Evolutionary conservation across 2,329 filamentous ascomycete genomes (phyloP), one percentile per base, ranked within the genome.

Genomic region (Xylaria sp.): DNA sequence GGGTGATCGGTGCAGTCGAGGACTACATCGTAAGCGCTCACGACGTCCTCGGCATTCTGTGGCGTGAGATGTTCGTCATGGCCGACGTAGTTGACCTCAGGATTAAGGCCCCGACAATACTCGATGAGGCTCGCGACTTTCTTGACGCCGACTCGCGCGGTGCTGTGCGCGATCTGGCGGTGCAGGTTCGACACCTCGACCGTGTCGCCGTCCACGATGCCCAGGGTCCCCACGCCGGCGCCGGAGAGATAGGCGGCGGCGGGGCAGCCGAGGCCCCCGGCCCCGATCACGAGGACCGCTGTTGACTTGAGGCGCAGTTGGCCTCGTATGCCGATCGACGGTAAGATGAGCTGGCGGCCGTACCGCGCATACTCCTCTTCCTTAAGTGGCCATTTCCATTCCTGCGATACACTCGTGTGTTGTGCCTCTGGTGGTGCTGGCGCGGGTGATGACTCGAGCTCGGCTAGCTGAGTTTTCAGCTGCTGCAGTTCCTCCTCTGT

Each of bases 1-100:
- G 96, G 95, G 72, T 95, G 94, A 80, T 99, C 96, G 10, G 95
- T 98, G 78, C 96, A 99, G 79, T 99, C 96, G 13, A 99, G 88
- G 1, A 98, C 89, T 0, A 97, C 73, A 74, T 97, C 93, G 77
- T 97, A 98, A 4, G 83, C 74, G 0, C 83, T 80, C 64, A 97
- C 87, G 46, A 93, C 89, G 0, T 83, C 78, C 7, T 88, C 80
- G 0, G 93, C 92, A 60, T 91, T 92, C 66, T 88, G 81, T 0
- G 93, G 86, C 0, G 87, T 89, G 15, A 97, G 86, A 70, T 92
- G 90, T 15, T 84, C 83, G 10, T 80, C 78, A 76, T 97, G 86
- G 0, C 89, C 80, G 20, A 87, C 79, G 75, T 93, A 94, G 0
- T 79, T 86, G 20, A 92, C 83, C 13, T 87, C 83, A 0, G 93